Evolutionary conservation across 2,329 filamentous ascomycete species (phyloP).

Genomic region (Penicillium crustosum): DNA sequence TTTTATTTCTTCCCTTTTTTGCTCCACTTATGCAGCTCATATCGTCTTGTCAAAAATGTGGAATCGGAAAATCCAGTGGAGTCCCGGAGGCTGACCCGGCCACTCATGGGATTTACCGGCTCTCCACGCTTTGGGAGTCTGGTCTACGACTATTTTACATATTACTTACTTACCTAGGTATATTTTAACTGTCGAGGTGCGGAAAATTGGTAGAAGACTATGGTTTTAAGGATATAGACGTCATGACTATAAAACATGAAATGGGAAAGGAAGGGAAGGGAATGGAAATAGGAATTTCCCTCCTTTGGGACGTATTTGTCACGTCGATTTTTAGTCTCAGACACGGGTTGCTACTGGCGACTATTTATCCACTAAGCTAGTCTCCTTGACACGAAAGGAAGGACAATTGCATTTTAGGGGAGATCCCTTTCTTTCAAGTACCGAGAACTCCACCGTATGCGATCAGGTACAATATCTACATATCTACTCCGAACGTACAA

Average conservation of each 20-base stretch:
- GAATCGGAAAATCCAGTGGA: not conserved
- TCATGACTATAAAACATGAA: not conserved
- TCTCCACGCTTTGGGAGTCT: not conserved
- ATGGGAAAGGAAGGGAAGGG: not conserved
- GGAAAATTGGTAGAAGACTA: not conserved
- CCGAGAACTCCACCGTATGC: not conserved
- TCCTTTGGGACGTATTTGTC: not conserved
- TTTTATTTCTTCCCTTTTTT: not conserved
- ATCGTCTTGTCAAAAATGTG: not conserved
- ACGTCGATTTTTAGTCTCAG: not conserved
- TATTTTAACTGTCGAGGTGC: not conserved
- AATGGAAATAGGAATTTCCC: not conserved
- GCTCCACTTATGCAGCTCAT: conserved; percentile 10
- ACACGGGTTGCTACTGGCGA: conserved; percentile 1
- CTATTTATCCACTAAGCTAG: not conserved
- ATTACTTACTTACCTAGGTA: too few relatives aligned
- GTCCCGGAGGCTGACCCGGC: conserved; percentile 3
- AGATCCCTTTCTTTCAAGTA: not conserved
- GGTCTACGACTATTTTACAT: not conserved
- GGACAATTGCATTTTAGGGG: conserved; percentile 8
- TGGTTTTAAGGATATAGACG: not conserved
- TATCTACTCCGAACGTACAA: not conserved
- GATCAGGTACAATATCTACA: not conserved
- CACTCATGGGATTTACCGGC: not conserved
- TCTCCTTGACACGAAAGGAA: not conserved